These are phyloP conservation scores for Solanum lignicaule DNA, from an alignment of 257 asterid genomes.

Conservation along the genomic window DNA sequence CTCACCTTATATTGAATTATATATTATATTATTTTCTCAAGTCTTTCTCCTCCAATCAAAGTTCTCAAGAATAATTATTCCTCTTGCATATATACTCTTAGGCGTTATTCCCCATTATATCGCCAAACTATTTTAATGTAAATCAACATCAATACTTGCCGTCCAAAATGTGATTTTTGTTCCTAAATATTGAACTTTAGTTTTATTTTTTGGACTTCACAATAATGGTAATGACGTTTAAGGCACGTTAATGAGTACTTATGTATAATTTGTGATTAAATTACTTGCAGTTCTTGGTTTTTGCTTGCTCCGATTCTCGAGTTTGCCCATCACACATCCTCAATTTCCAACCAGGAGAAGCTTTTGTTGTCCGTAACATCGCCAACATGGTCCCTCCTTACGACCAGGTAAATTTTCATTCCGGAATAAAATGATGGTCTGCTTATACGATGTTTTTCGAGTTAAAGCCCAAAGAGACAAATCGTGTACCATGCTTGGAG, in stretches of 20 bases:
- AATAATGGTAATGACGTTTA: neutral
- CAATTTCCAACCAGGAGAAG: constrained; percentile 43
- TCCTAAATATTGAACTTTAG: neutral
- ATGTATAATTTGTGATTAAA: neutral
- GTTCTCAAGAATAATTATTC: neutral
- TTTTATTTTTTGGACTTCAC: neutral
- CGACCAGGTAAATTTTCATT: constrained; percentile 14
- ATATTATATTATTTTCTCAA: neutral
- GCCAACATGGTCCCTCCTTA: constrained; percentile 51
- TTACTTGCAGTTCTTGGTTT: constrained; percentile 30
- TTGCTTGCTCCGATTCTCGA: constrained; percentile 40
- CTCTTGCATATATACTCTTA: neutral
- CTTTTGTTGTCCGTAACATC: constrained; percentile 36
- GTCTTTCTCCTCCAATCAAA: neutral
- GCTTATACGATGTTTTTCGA: accelerated
- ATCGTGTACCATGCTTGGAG: too few relatives aligned
- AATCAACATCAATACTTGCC: neutral
- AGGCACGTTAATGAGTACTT: neutral
- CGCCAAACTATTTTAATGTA: neutral
- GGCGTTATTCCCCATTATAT: neutral
- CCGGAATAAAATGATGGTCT: neutral
- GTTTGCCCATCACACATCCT: constrained; percentile 44
- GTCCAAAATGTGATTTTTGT: neutral
- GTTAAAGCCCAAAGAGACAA: neutral
- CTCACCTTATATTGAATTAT: neutral